phyloP scores from a whole-genome alignment of 192 early-diverging fungal genomes.

The Linnemannia elongata region DNA sequence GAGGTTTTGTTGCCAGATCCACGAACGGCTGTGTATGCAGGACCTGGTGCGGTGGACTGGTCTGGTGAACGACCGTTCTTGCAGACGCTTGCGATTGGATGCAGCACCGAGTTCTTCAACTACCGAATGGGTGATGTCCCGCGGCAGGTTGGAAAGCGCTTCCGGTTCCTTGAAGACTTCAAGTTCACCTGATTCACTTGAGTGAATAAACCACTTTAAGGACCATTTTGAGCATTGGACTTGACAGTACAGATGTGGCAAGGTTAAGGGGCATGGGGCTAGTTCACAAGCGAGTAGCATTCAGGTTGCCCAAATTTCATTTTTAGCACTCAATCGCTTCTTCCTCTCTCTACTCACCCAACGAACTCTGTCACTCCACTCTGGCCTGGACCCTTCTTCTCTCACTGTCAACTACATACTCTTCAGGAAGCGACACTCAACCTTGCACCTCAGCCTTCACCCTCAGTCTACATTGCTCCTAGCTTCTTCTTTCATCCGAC shows the following conservation, averaged over 20 bases:
- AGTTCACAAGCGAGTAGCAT: not conserved
- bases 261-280: not conserved
- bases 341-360: not conserved
- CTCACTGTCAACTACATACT: too few species aligned
- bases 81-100: slow-evolving; percentile 34
- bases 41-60: slow-evolving; percentile 8
- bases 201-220: not conserved
- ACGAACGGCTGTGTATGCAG: not conserved
- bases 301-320: not conserved
- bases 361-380: too few species aligned
- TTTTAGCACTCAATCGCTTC: not conserved
- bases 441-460: too few species aligned
- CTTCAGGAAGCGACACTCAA: too few species aligned
- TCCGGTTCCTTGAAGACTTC: slow-evolving; percentile 42
- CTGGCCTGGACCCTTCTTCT: too few species aligned
- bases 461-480: not conserved
- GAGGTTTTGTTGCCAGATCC: not conserved
- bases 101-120: slow-evolving; percentile 16
- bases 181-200: not conserved
- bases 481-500: not conserved
- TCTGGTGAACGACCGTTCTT: slow-evolving; percentile 26
- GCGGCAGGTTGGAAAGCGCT: slow-evolving; percentile 33
- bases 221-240: too few species aligned
- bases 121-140: slow-evolving; percentile 11
- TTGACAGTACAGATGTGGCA: not conserved